Evolutionary conservation across 2,329 filamentous ascomycete genomes (phyloP).

Genomic region (Ambrosiella xylebori): DNA sequence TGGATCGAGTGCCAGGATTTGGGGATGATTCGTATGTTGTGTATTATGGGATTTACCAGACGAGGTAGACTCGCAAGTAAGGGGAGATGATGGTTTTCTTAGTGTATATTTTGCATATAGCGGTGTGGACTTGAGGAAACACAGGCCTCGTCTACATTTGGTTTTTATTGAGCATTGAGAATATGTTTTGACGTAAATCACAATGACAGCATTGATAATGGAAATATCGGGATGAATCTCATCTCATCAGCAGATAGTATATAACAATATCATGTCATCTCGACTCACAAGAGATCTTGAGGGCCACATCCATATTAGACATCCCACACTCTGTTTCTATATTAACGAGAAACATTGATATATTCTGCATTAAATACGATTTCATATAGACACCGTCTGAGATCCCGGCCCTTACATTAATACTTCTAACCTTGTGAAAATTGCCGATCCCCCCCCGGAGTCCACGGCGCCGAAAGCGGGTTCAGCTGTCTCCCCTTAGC

Average conservation of each 20-base stretch:
- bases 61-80: neutral
- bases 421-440: too few relatives aligned
- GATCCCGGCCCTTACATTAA: too few relatives aligned
- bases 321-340: too few relatives aligned
- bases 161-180: neutral
- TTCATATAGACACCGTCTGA: too few relatives aligned
- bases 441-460: too few relatives aligned
- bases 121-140: constrained; percentile 3
- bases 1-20: constrained; percentile 14
- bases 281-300: neutral
- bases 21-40: constrained; percentile 12
- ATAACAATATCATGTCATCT: neutral
- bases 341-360: too few relatives aligned
- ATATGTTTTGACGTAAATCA: neutral
- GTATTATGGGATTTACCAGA: constrained; percentile 14
- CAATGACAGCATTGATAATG: too few relatives aligned
- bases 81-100: neutral
- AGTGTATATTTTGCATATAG: neutral
- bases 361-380: too few relatives aligned
- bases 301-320: too few relatives aligned
- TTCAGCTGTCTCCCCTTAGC: neutral
- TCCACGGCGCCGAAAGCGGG: too few relatives aligned
- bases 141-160: constrained; percentile 5
- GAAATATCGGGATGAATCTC: too few relatives aligned
- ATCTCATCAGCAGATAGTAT: neutral